Evolutionary conservation across 768 basidiomycete species (phyloP), one percentile per base, ranked within the genome.

Genomic region (Lactifluus subvellereus): DNA sequence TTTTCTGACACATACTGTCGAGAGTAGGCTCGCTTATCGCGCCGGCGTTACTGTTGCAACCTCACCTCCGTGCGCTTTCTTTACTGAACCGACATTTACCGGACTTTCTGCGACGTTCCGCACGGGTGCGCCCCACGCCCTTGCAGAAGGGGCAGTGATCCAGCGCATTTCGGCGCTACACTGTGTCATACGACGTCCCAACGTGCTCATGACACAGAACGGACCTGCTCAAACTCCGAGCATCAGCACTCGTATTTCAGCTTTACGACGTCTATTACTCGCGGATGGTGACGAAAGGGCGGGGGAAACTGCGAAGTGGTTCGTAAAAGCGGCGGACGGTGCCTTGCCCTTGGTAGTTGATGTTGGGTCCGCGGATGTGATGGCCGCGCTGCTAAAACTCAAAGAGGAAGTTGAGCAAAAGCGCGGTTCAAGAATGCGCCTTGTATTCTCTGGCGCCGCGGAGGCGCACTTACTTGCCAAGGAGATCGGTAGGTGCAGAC

Each of bases 171-270:
- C 72, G 73, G 20, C 73, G 79, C 55, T 82, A 80, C 57, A 81
- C 80, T 7, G 79, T 79, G 0, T 81, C 81, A 1, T 73, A 72
- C 47, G 81, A 81, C 69, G 80, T 90, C 49, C 75, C 66, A 57
- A 78, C 67, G 56, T 69, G 38, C 40, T 78, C 53, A 8, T 33
- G 40, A 38, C 33, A 40, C 40, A 6, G 33, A n/a, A 38, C 3
- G 43, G 57, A 37, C 30, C 40, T 47, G 9, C 20, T 14, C 33
- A 79, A 9, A 50, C 55, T 10, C 68, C 71, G 0, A 88, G 89
- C 63, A 79, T 92, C 35, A 92, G 92, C 73, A 88, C 86, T n/a
- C 85, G 93, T 67, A 86, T 96, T 64, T 87, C 86, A 14, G 77
- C 84, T 4, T 75, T 97, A 50, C 81, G 93, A 1, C 76, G 80